Evolutionary conservation across 148 eudicot species (phyloP).

Genomic region (Gaultheria prostrata): DNA sequence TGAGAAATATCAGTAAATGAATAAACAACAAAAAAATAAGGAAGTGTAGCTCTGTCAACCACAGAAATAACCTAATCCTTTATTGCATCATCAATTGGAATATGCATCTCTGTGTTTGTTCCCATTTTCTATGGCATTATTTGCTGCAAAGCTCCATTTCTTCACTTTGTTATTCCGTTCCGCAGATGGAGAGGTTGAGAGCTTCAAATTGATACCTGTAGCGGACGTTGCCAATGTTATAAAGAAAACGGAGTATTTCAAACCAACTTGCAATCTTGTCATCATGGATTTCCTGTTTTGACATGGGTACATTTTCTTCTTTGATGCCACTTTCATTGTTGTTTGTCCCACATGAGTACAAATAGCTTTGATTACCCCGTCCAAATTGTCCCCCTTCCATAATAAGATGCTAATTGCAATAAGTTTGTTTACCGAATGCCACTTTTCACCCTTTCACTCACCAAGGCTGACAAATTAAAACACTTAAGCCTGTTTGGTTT

Average conservation of each 20-base stretch:
- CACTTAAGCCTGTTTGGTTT: background rate
- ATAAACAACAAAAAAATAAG: background rate
- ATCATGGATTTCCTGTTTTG: conserved; percentile 93
- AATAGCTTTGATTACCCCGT: background rate
- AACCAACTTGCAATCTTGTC: conserved; percentile 80
- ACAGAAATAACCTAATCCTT: background rate
- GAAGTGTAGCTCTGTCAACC: background rate
- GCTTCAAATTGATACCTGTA: conserved; percentile 73
- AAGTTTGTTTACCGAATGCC: background rate
- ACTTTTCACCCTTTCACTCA: background rate
- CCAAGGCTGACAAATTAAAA: background rate
- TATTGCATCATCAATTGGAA: background rate
- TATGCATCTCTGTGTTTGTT: background rate
- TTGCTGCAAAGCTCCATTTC: background rate
- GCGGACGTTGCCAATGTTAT: conserved; percentile 61
- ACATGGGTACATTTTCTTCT: conserved; percentile 63
- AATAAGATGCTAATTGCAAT: background rate
- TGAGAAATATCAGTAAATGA: background rate
- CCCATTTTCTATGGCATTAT: background rate
- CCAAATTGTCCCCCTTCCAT: background rate
- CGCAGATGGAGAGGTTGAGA: conserved; percentile 91
- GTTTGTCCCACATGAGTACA: background rate
- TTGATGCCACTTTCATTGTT: background rate
- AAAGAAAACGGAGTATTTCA: conserved; percentile 52
- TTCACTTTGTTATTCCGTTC: background rate